Evolutionary conservation across 352 stramenopile genomes (phyloP), one percentile per base, ranked within the genome.

Genomic region (Phytopythium oedochilum): DNA sequence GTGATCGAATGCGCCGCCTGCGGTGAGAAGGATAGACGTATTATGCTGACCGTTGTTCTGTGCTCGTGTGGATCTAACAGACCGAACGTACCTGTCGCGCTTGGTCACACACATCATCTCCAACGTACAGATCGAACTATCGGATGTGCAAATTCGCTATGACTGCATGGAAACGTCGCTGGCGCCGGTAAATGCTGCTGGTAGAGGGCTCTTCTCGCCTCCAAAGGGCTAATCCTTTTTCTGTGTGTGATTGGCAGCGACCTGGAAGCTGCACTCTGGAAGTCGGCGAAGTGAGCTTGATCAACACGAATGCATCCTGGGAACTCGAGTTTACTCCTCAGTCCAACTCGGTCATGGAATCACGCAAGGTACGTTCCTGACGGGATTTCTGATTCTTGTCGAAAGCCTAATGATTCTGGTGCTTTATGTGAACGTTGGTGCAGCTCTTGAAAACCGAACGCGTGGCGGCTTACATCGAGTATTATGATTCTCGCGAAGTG

Each of bases 71-170:
- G 9, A 39, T 25, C 32, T 1, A 31, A 1, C 31, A 86, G 83
- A 92, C 59, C 72, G 83, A 40, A 92, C 86, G 31, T 95, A 95
- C 63, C 59, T 95, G 14, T 93, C 83, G 29, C 71, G 78, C 50
- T 46, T 95, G 46, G 81, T 95, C 25, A 78, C 82, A 14, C 83
- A 92, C 55, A 92, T 95, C 55, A 88, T 95, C 55, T 69, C 78
- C 42, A 95, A 95, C 60, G 80, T 95, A 12, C 83, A 95, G 57
- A 89, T 95, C 29, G 86, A 95, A 53, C 61, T 93, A 23, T 71
- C 71, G 35, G 80, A 93, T 54, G 79, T 95, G 29, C 72, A 92
- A 66, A 60, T 95, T 32, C 83, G 83, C 39, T 95, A 94, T 52
- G 83, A 95, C 59, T 95, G 86, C 61, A 68, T 73, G 23, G 55